Percentiles rank a stretch among this genome's conserved stretches.
Conservation (phyloP, 2,329 filamentous ascomycete species). For the Canariomyces notabilis region DNA sequence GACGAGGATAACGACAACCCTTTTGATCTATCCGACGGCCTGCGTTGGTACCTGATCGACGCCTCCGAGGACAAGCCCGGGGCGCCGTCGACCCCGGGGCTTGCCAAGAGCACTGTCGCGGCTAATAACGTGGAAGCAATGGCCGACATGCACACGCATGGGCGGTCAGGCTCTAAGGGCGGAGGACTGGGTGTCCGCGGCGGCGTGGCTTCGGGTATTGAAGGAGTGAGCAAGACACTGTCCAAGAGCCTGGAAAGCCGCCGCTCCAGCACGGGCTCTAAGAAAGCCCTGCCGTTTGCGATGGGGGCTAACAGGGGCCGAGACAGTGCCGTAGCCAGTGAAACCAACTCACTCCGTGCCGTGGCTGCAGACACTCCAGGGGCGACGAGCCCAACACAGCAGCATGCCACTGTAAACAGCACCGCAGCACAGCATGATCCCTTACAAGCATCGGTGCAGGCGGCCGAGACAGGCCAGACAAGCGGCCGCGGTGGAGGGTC, state of each 20-base stretch:
- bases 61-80: slow-evolving; percentile 88
- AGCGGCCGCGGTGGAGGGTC: slow-evolving; percentile 16
- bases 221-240: slow-evolving; percentile 69
- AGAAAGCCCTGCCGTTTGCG: slow-evolving; percentile 62
- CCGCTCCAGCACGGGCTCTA: slow-evolving; percentile 80
- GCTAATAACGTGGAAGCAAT: slow-evolving; percentile 81
- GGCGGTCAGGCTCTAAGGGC: slow-evolving; percentile 38
- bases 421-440: slow-evolving; percentile 9
- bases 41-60: slow-evolving; percentile 95
- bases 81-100: slow-evolving; percentile 84
- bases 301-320: slow-evolving; percentile 37
- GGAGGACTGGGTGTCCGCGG: slow-evolving; percentile 29
- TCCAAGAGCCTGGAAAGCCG: slow-evolving; percentile 88
- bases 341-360: slow-evolving; percentile 54
- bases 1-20: slow-evolving; percentile 88
- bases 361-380: slow-evolving; percentile 37
- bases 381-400: slow-evolving; percentile 36
- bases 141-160: slow-evolving; percentile 60
- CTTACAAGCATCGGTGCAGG: slow-evolving; percentile 2
- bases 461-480: slow-evolving; percentile 1
- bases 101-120: slow-evolving; percentile 87
- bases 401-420: slow-evolving; percentile 24
- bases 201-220: slow-evolving; percentile 53
- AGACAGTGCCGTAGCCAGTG: slow-evolving; percentile 50
- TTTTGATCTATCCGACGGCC: slow-evolving; percentile 89